These are phyloP conservation scores for Saussurea involucrata DNA, from an alignment of 129 eudicot species.

Conservation along the genomic window DNA sequence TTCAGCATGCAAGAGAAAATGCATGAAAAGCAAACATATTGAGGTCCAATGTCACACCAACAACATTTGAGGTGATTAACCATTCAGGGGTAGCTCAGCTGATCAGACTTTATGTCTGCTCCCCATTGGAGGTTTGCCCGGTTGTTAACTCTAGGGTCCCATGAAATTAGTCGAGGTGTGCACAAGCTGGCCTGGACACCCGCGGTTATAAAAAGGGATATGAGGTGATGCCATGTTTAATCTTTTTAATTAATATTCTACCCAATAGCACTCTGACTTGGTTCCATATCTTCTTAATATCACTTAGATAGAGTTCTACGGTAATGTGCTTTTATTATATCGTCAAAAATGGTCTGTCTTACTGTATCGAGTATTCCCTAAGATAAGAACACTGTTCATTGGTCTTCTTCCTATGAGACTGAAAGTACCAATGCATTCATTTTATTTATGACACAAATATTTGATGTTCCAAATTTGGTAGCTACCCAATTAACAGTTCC, in stretches of 20 bases:
- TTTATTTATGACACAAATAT: not conserved
- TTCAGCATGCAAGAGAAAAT: not conserved
- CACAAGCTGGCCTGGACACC: not conserved
- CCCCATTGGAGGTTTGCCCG: not conserved
- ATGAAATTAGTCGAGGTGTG: not conserved
- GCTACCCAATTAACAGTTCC: slow-evolving; percentile 4
- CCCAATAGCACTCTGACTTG: too few species aligned
- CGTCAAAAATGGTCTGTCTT: too few species aligned
- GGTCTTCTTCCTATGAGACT: not conserved
- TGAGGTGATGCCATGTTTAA: not conserved
- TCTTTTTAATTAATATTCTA: too few species aligned
- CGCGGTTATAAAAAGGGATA: not conserved
- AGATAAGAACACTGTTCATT: not conserved
- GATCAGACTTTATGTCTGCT: too few species aligned
- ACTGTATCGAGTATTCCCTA: not conserved
- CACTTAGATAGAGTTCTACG: too few species aligned
- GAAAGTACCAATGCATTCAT: not conserved
- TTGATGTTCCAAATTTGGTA: not conserved
- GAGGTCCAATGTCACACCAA: not conserved
- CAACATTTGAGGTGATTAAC: not conserved
- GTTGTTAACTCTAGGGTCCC: not conserved
- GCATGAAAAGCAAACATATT: not conserved
- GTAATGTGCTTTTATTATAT: too few species aligned
- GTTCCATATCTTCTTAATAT: too few species aligned
- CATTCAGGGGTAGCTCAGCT: not conserved